A percentile compares a stretch with the other conserved stretches of the same genome.
Evolutionary conservation across 768 basidiomycete genomes (phyloP).

Genomic region (Mycena rebaudengoi): DNA sequence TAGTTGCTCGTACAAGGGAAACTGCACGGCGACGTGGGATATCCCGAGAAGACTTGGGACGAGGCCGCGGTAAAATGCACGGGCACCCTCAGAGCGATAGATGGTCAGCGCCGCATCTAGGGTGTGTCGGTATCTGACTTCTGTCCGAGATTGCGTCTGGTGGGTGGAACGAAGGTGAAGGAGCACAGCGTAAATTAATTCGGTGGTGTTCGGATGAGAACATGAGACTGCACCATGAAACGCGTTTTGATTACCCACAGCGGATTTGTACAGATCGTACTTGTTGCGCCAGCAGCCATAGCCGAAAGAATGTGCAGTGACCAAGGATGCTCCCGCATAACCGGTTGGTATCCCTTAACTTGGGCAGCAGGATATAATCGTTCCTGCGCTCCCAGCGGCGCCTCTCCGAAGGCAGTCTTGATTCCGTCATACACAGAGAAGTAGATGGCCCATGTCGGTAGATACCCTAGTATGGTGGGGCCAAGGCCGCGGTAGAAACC

Average conservation of each 20-base stretch:
- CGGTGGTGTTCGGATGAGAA: conserved; percentile 8
- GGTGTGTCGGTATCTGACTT: conserved; percentile 87
- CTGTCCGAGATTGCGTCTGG: conserved; percentile 85
- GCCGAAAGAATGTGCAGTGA: conserved; percentile 91
- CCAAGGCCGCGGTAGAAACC: conserved; percentile 98
- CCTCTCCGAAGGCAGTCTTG: conserved; percentile 82
- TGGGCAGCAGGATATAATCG: conserved; percentile 84
- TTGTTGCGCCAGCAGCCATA: conserved; percentile 93
- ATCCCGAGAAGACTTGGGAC: conserved; percentile 94
- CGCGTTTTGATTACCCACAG: conserved; percentile 99
- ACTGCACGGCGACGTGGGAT: conserved; percentile 95
- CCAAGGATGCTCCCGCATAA: conserved; percentile 85
- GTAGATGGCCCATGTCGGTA: conserved; percentile 99
- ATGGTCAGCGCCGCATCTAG: conserved; percentile 90
- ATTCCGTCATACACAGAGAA: conserved; percentile 98
- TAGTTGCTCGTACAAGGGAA: conserved; percentile 94
- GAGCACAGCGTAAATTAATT: conserved; percentile 18
- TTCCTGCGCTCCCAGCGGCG: conserved; percentile 57
- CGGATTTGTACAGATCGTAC: conserved; percentile 94
- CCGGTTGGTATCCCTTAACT: conserved; percentile 86
- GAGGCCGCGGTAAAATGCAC: conserved; percentile 94
- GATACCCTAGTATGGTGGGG: conserved; percentile 94
- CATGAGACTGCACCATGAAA: conserved; percentile 79
- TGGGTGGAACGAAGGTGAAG: neutral
- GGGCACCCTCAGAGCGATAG: conserved; percentile 85